Evolutionary conservation across 805 yeast genomes (phyloP), one percentile per base, ranked within the genome.

Genomic region (Lipomyces kockii): DNA sequence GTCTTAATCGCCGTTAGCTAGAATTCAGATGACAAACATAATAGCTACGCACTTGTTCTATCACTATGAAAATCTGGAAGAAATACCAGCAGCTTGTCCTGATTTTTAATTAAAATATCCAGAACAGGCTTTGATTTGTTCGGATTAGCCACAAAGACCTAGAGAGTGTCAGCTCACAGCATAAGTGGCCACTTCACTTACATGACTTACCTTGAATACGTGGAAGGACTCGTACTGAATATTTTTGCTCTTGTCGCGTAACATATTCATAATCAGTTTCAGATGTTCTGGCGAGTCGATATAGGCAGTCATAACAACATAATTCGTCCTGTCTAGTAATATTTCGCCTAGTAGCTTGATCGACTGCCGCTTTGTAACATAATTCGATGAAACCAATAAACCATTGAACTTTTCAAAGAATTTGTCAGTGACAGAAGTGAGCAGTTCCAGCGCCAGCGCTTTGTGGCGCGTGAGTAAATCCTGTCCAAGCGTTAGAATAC

Each of bases 331-430:
- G 65, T 86, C 86, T 67, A 90, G 81, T 2, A 95, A 87, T 69
- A 95, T 81, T 62, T 87, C 89, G 17, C 89, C 85, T 66, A 93
- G 81, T 39, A 95, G 80, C 73, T 80, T 89, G 43, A 92, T 86
- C 43, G 96, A 87, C 79, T 94, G 98, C 70, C 99, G 86, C 76
- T 92, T 92, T 2, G 97, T 92, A 37, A 95, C 98, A 78, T 95
- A 95, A 78, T 90, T 92, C 17, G 87, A 85, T 58, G 91, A 89
- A 57, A 86, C 85, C 68, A 95, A 87, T 67, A 94, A 80, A 63
- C 83, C 83, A 76, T 91, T 92, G 72, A 92, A 88, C 69, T 82
- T 80, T 43, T 77, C 76, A 25, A 87, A 87, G 77, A 95, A 91
- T 43, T 75, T 76, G 3, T 82, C 85, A 62, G 86, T 81, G 75